phyloP scores from a whole-genome alignment of 345 rosid genomes.

The Microthlaspi erraticum region DNA sequence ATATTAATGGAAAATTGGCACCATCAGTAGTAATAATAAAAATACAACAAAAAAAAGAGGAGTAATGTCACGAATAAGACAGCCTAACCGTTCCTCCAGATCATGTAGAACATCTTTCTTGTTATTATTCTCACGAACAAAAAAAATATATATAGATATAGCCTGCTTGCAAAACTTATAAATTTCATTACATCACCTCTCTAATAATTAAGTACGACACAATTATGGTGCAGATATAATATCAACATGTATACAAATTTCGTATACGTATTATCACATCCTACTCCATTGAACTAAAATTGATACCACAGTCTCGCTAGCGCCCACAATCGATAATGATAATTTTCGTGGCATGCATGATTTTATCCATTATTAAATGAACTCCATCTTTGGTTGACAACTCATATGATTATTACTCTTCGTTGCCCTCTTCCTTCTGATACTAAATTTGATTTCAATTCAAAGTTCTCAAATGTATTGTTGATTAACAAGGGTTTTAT shows the following conservation, averaged over 20 bases:
- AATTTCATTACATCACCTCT: slow-evolving; percentile 23
- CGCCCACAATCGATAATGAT: slow-evolving; percentile 17
- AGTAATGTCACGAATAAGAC: slow-evolving; percentile 38
- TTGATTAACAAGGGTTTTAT: not conserved
- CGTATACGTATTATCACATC: slow-evolving; percentile 11
- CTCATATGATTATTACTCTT: slow-evolving; percentile 20
- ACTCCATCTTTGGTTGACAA: slow-evolving; percentile 26
- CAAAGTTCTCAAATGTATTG: not conserved
- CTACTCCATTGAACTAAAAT: not conserved
- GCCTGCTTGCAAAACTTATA: not conserved
- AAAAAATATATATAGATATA: not conserved
- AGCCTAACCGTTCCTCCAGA: slow-evolving; percentile 40
- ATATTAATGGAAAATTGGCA: slow-evolving; percentile 1
- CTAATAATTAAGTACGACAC: slow-evolving; percentile 27
- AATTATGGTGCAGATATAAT: slow-evolving; percentile 10
- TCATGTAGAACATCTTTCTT: slow-evolving; percentile 10
- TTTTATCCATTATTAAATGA: slow-evolving; percentile 22
- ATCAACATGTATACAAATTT: not conserved
- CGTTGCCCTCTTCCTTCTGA: slow-evolving; percentile 9
- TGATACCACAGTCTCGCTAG: not conserved
- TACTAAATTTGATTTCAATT: slow-evolving; percentile 2
- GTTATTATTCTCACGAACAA: slow-evolving; percentile 6
- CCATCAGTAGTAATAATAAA: not conserved
- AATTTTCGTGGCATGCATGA: slow-evolving; percentile 36
- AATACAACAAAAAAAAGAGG: not conserved